A percentile compares a stretch with the other conserved stretches of the same genome.
Evolutionary conservation across 345 rosid genomes (phyloP).

Genomic region (Eutrema japonicum): DNA sequence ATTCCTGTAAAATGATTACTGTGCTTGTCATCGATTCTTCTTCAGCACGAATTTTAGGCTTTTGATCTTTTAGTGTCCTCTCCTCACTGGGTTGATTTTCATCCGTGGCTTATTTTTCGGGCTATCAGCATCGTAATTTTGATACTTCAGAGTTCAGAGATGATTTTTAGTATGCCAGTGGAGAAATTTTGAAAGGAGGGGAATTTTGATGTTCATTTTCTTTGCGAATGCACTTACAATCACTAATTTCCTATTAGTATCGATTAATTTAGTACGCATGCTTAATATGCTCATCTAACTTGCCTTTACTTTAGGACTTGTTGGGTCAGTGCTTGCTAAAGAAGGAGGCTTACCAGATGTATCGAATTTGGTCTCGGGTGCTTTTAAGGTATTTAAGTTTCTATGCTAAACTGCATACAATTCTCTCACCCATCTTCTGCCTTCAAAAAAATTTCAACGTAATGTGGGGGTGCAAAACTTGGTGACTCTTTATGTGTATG

Average conservation of each 20-base stretch:
- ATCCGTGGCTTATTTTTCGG: neutral
- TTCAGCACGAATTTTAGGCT: neutral
- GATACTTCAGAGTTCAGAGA: neutral
- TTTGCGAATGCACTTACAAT: neutral
- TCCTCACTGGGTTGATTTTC: neutral
- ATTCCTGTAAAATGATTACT: slow-evolving; percentile 29
- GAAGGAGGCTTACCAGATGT: slow-evolving; percentile 60
- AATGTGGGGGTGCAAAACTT: neutral
- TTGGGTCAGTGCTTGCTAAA: slow-evolving; percentile 84
- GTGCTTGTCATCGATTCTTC: neutral
- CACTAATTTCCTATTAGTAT: neutral
- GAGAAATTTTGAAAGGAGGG: neutral
- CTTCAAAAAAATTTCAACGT: neutral
- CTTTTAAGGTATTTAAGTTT: slow-evolving; percentile 64
- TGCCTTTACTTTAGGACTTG: slow-evolving; percentile 57
- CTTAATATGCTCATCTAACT: neutral
- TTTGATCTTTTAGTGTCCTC: slow-evolving; percentile 9
- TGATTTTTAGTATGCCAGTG: neutral
- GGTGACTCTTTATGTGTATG: neutral
- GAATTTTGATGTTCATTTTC: neutral
- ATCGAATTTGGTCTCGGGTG: slow-evolving; percentile 67
- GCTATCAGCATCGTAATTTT: neutral
- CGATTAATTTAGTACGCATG: neutral
- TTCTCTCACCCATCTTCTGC: slow-evolving; percentile 1
- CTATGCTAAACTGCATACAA: neutral